phyloP scores from a whole-genome alignment of 2,329 filamentous ascomycete genomes.

The Capronia americana region DNA sequence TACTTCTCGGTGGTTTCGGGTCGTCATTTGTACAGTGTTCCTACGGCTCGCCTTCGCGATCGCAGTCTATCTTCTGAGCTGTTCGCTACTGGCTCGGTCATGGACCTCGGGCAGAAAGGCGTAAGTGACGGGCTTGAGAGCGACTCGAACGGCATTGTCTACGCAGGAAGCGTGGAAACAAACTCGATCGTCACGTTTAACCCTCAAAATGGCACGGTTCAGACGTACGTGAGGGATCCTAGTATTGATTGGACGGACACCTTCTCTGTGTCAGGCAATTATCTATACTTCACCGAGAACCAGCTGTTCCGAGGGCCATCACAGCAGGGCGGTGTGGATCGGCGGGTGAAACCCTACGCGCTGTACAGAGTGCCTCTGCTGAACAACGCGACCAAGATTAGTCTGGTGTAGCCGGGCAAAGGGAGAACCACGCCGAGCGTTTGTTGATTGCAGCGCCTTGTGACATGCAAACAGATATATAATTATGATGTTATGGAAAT shows the following conservation, averaged over 20 bases:
- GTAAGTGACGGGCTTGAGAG: conserved; percentile 61
- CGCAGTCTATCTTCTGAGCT: conserved; percentile 50
- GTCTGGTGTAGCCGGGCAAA: conserved; percentile 14
- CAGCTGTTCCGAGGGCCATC: conserved; percentile 51
- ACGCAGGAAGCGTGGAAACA: conserved; percentile 58
- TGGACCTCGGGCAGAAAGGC: conserved; percentile 55
- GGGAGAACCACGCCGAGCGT: background rate
- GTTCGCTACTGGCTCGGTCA: conserved; percentile 51
- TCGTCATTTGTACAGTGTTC: conserved; percentile 54
- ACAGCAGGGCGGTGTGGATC: conserved; percentile 52
- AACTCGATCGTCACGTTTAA: conserved; percentile 57
- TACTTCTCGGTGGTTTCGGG: conserved; percentile 56
- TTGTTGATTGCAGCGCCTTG: background rate
- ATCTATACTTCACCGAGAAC: conserved; percentile 62
- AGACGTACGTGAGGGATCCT: conserved; percentile 54
- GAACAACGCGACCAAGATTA: conserved; percentile 51
- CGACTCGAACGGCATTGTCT: conserved; percentile 58
- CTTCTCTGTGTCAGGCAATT: conserved; percentile 52
- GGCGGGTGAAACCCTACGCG: conserved; percentile 52
- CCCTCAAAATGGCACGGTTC: conserved; percentile 52
- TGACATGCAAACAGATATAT: background rate
- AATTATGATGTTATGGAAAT: background rate
- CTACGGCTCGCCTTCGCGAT: conserved; percentile 53
- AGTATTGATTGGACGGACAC: conserved; percentile 60
- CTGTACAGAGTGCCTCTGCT: conserved; percentile 52